Base-by-base conservation (phyloP, 192 early-diverging fungal genomes). In the Phlyctochytrium arcticum region DNA sequence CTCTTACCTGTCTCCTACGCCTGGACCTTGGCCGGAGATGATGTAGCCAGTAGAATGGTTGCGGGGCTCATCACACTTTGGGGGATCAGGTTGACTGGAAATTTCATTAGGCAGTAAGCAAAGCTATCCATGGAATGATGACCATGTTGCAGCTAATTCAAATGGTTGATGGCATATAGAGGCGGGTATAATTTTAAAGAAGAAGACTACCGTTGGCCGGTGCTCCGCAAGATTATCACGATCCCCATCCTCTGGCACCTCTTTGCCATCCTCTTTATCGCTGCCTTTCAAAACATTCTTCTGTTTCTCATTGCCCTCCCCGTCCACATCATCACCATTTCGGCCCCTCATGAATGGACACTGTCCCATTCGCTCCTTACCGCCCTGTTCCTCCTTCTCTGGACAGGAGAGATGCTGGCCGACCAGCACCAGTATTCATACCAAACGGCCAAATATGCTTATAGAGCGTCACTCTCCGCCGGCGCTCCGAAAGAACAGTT, bases 391-490 rank as follows among this genome's bases (percentile, higher is more conserved):
- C 30, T 21, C 5, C 31, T 27, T 5, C 32, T 57, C 24, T 37
- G 93, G n/a, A 36, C 50, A 0, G 39, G 71, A 29, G 93, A 97
- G 71, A 76, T 75, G 0, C 51, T 85, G 3, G 91, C 92, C 0
- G 94, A 97, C 69, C 33, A 89, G 29, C 92, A 97, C 58, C 90
- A 94, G 67, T 94, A 79, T 72, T 59, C 48, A 3, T 93, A 91
- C 72, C 73, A 79, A 54, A 78, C 80, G 58, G 47, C 62, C 26
- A 85, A 82, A 54, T 69, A 70, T 32, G 64, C 42, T 37, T 8
- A 51, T 49, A 32, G 76, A 26, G 72, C 77, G 24, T n/a, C n/a
- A n/a, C n/a, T 60, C n/a, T n/a, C n/a, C n/a, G n/a, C n/a, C n/a
- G n/a, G n/a, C n/a, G n/a, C n/a, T n/a, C n/a, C n/a, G n/a, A n/a